These are phyloP conservation scores for Plasmodium chabaudi DNA, from an alignment of 169 alveolate genomes.

Conservation along the genomic window DNA sequence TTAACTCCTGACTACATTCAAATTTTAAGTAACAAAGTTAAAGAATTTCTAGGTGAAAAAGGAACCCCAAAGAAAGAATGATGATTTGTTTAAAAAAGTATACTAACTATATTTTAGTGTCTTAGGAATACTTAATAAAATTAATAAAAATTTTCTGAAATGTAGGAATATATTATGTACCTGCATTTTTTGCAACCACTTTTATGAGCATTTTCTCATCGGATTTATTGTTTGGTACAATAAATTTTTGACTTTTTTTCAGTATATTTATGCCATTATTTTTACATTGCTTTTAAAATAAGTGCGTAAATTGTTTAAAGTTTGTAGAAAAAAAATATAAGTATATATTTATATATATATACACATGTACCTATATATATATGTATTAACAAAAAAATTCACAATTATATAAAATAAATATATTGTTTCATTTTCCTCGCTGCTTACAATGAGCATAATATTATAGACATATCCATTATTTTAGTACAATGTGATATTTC, in stretches of 20 bases:
- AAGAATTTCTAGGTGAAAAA: slow-evolving; percentile 34
- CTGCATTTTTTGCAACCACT: too few relatives aligned
- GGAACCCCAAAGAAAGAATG: background rate
- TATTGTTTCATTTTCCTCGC: background rate
- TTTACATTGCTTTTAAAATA: background rate
- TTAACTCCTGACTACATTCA: slow-evolving; percentile 13
- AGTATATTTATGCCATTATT: background rate
- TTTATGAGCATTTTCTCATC: too few relatives aligned
- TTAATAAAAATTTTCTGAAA: too few relatives aligned
- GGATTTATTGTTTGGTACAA: too few relatives aligned
- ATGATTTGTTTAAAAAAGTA: background rate
- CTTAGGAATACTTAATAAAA: too few relatives aligned
- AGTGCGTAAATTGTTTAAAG: background rate
- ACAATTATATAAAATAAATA: slow-evolving; percentile 7
- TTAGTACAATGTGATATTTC: too few relatives aligned
- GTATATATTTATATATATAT: background rate
- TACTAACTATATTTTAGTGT: too few relatives aligned
- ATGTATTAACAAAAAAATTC: slow-evolving; percentile 29
- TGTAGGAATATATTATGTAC: too few relatives aligned
- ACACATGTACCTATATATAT: slow-evolving; percentile 1
- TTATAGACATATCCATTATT: too few relatives aligned
- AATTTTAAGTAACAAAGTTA: slow-evolving; percentile 8
- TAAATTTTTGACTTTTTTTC: too few relatives aligned
- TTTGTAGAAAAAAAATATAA: slow-evolving; percentile 6
- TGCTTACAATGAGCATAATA: too few relatives aligned